A percentile compares a stretch with the other conserved stretches of the same genome.
Conservation (phyloP, 805 yeast genomes). For the Hanseniaspora meyeri region DNA sequence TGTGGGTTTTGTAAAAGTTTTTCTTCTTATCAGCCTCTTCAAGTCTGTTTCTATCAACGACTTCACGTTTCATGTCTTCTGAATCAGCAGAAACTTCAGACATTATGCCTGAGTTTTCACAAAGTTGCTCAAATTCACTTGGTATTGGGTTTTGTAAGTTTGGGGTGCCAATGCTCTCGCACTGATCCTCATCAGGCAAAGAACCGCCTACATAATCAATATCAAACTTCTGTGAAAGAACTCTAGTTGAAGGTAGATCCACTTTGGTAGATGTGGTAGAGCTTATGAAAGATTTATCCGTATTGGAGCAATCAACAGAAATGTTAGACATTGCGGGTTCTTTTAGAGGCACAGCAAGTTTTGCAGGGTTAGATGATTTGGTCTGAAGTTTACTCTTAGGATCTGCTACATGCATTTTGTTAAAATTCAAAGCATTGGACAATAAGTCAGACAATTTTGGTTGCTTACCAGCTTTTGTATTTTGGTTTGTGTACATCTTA, state of each 20-base stretch:
- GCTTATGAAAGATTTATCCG: neutral
- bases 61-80: neutral
- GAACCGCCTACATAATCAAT: slow-evolving; percentile 8
- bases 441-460: slow-evolving; percentile 9
- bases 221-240: slow-evolving; percentile 4
- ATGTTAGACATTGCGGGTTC: neutral
- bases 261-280: slow-evolving; percentile 11
- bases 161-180: neutral
- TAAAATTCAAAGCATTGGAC: neutral
- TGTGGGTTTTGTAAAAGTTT: neutral
- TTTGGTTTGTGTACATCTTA: neutral
- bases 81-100: slow-evolving; percentile 3
- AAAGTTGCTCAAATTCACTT: slow-evolving; percentile 7
- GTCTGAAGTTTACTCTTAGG: neutral
- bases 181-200: neutral
- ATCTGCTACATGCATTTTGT: neutral
- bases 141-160: neutral
- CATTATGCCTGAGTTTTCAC: slow-evolving; percentile 10
- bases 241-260: neutral
- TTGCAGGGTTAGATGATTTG: neutral
- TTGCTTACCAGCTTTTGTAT: neutral
- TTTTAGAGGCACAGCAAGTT: neutral
- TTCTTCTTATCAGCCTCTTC: neutral
- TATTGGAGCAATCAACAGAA: neutral
- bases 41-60: neutral